A percentile compares a stretch with the other conserved stretches of the same genome.
These are phyloP conservation scores for Cyclocybe cylindracea DNA, from an alignment of 768 basidiomycete genomes.

Conservation along the genomic window DNA sequence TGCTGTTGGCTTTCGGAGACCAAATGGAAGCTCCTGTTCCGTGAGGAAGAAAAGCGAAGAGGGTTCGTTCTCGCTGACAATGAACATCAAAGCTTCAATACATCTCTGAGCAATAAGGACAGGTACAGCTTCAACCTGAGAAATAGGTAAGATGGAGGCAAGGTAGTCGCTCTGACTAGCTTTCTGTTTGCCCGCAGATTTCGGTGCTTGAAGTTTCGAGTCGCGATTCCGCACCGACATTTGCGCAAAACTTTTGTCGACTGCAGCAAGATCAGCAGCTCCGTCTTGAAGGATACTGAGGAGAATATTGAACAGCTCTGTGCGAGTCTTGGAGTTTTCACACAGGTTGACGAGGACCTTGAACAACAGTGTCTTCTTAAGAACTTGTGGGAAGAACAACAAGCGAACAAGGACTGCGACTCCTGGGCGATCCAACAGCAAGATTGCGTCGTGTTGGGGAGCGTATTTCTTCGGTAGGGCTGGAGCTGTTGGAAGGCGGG, in stretches of 20 bases:
- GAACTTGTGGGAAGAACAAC: constrained; percentile 93
- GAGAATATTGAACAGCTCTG: constrained; percentile 91
- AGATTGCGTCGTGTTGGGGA: constrained; percentile 82
- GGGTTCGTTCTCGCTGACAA: constrained; percentile 82
- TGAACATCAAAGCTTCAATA: constrained; percentile 85
- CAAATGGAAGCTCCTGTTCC: constrained; percentile 89
- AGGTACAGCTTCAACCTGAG: constrained; percentile 81
- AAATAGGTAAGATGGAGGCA: constrained; percentile 47
- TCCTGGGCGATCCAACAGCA: constrained; percentile 87
- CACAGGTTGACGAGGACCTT: constrained; percentile 93
- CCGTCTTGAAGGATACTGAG: constrained; percentile 95
- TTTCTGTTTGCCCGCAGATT: constrained; percentile 73
- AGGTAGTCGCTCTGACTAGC: constrained; percentile 49
- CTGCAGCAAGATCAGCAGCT: constrained; percentile 85
- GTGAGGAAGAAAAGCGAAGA: constrained; percentile 93
- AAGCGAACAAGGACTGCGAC: constrained; percentile 89
- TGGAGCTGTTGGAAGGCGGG: constrained; percentile 27
- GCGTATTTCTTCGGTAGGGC: constrained; percentile 48
- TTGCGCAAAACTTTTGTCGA: constrained; percentile 93
- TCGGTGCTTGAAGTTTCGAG: constrained; percentile 51
- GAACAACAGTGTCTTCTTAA: constrained; percentile 82
- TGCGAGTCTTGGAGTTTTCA: constrained; percentile 90
- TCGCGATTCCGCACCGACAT: constrained; percentile 68
- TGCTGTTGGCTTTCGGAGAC: constrained; percentile 62
- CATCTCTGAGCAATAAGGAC: constrained; percentile 94